Percentiles rank a stretch among this genome's conserved stretches.
phyloP scores from a whole-genome alignment of 1,139 yeast genomes.

The Zhuliangozyma blackwelliae region DNA sequence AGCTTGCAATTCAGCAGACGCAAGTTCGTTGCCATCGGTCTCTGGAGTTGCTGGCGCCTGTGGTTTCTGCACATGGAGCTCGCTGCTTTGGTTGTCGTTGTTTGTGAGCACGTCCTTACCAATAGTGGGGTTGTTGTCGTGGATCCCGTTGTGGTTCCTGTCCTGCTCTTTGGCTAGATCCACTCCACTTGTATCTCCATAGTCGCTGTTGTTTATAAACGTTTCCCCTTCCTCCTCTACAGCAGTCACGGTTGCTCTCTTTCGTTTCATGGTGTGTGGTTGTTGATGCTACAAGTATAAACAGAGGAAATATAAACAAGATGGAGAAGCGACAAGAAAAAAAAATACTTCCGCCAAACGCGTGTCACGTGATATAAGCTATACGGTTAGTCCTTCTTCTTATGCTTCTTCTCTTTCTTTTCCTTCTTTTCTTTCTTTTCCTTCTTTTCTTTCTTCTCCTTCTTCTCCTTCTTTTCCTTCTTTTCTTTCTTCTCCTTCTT shows the following conservation, averaged over 20 bases:
- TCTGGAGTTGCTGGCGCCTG: no score
- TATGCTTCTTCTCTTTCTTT: slow-evolving; percentile 28
- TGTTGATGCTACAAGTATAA: neutral
- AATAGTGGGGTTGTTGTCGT: neutral
- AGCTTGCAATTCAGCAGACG: neutral
- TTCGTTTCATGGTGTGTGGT: slow-evolving; percentile 13
- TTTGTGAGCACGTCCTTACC: no score
- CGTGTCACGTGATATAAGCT: neutral
- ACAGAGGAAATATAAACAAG: neutral
- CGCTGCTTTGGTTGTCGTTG: no score
- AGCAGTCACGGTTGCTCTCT: slow-evolving; percentile 14
- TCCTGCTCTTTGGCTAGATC: neutral
- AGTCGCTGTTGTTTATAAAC: slow-evolving; percentile 43
- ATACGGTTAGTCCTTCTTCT: slow-evolving; percentile 13
- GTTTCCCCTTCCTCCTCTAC: slow-evolving; percentile 22
- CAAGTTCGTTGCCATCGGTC: no score
- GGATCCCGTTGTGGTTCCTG: neutral
- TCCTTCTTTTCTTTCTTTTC: slow-evolving; percentile 24
- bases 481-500: slow-evolving; percentile 1
- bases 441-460: slow-evolving; percentile 11
- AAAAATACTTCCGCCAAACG: neutral
- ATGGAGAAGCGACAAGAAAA: neutral
- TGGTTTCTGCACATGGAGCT: no score
- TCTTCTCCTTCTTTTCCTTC: slow-evolving; percentile 13
- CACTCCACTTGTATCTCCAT: slow-evolving; percentile 6